These are phyloP conservation scores for Eremochloa ophiuroides DNA, from an alignment of 176 grass and related monocot species.

Conservation along the genomic window DNA sequence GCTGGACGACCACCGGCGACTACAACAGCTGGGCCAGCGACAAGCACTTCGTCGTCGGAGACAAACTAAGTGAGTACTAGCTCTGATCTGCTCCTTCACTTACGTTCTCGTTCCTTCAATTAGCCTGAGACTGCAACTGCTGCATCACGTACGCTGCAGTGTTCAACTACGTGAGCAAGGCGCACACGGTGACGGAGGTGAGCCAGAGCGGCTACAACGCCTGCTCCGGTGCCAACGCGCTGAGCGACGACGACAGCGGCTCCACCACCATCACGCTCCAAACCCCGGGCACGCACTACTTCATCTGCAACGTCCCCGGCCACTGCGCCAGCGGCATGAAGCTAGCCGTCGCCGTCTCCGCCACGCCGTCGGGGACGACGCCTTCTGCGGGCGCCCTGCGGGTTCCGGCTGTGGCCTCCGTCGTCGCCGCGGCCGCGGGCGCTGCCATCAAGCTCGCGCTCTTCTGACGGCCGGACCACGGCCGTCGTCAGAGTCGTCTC, in stretches of 20 bases:
- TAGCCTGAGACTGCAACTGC: neutral
- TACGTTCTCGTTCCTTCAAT: neutral
- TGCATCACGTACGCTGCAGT: slow-evolving; percentile 16
- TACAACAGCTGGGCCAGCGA: slow-evolving; percentile 49
- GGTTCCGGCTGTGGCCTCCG: neutral
- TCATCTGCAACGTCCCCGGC: slow-evolving; percentile 51
- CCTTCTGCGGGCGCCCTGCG: neutral
- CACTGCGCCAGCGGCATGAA: slow-evolving; percentile 75
- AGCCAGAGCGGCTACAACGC: slow-evolving; percentile 43
- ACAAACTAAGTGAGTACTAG: slow-evolving; percentile 62
- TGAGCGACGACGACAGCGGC: slow-evolving; percentile 45
- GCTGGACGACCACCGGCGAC: slow-evolving; percentile 52
- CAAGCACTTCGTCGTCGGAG: slow-evolving; percentile 41
- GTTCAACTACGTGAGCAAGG: slow-evolving; percentile 46
- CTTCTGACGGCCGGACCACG: slow-evolving; percentile 13
- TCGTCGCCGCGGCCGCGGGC: slow-evolving; percentile 2
- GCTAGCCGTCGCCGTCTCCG: slow-evolving; percentile 43
- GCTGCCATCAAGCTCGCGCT: slow-evolving; percentile 37
- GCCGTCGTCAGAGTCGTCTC: neutral
- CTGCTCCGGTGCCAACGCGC: slow-evolving; percentile 45
- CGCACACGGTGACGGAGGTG: slow-evolving; percentile 78
- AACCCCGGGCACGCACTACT: slow-evolving; percentile 46
- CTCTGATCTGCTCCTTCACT: too few species aligned
- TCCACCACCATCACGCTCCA: slow-evolving; percentile 38
- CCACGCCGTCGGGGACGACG: neutral